Percentiles rank a stretch among this genome's conserved stretches.
phyloP scores from a whole-genome alignment of 1,139 yeast species.

The Candida sanyaensis region DNA sequence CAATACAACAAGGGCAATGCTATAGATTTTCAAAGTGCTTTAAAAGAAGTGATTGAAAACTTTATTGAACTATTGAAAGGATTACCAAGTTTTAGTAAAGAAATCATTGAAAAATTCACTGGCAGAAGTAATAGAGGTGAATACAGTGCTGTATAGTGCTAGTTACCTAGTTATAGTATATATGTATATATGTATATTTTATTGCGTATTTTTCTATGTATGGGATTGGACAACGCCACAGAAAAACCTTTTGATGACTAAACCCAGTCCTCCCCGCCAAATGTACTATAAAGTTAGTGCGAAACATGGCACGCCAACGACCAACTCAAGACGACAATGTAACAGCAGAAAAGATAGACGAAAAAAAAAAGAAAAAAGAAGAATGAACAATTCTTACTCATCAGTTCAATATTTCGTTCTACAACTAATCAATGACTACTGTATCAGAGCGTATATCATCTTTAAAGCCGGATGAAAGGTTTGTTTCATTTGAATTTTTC shows the following conservation, averaged over 20 bases:
- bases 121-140: slow-evolving; percentile 56
- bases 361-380: background rate
- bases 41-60: slow-evolving; percentile 75
- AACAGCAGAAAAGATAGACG: too few species aligned
- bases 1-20: slow-evolving; percentile 57
- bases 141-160: slow-evolving; percentile 7
- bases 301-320: too few species aligned
- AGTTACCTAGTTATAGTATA: background rate
- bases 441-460: slow-evolving; percentile 51
- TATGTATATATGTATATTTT: background rate
- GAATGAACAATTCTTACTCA: background rate
- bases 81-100: slow-evolving; percentile 71
- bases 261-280: too few species aligned
- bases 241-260: too few species aligned
- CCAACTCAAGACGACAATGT: too few species aligned
- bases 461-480: slow-evolving; percentile 55
- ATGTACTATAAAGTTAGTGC: too few species aligned
- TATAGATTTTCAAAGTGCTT: slow-evolving; percentile 52
- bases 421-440: slow-evolving; percentile 12
- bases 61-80: slow-evolving; percentile 59
- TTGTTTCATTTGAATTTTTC: slow-evolving; percentile 90
- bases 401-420: background rate
- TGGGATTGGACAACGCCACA: too few species aligned
- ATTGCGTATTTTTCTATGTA: too few species aligned
- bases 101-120: slow-evolving; percentile 68